phyloP scores from a whole-genome alignment of 2,329 filamentous ascomycete species.

The Mycosphaerelloides madeirae region DNA sequence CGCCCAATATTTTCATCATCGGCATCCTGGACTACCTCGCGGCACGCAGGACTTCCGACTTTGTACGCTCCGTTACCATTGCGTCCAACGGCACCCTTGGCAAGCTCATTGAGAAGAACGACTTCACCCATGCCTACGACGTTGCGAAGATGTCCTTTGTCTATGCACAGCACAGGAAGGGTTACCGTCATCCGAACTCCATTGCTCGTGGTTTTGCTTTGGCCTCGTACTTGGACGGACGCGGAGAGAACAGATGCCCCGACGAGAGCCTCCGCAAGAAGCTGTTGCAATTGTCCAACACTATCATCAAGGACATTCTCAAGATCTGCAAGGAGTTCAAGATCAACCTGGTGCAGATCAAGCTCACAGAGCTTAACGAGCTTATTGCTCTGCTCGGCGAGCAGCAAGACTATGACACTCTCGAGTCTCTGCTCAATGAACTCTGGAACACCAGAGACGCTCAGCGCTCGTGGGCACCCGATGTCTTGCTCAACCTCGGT shows the following conservation, averaged over 20 bases:
- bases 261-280: conserved; percentile 34
- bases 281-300: conserved; percentile 37
- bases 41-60: conserved; percentile 36
- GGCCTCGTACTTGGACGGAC: conserved; percentile 43
- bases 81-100: conserved; percentile 36
- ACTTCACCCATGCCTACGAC: conserved; percentile 40
- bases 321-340: conserved; percentile 39
- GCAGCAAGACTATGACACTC: conserved; percentile 44
- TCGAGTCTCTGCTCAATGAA: conserved; percentile 39
- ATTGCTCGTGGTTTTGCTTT: conserved; percentile 45
- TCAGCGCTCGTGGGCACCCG: conserved; percentile 42
- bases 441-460: conserved; percentile 46
- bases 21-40: conserved; percentile 39
- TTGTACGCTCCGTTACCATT: conserved; percentile 37
- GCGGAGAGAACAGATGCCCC: conserved; percentile 33
- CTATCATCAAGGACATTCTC: conserved; percentile 41
- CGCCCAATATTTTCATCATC: conserved; percentile 36
- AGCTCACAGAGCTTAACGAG: conserved; percentile 43
- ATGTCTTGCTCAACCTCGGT: conserved; percentile 49
- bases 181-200: conserved; percentile 38
- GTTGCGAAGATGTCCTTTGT: conserved; percentile 42
- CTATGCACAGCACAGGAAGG: conserved; percentile 40
- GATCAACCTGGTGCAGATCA: conserved; percentile 43
- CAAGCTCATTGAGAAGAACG: conserved; percentile 36
- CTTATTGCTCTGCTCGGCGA: conserved; percentile 46